Conservation (phyloP, 2,329 filamentous ascomycete genomes). For the Fusarium ramigenum region DNA sequence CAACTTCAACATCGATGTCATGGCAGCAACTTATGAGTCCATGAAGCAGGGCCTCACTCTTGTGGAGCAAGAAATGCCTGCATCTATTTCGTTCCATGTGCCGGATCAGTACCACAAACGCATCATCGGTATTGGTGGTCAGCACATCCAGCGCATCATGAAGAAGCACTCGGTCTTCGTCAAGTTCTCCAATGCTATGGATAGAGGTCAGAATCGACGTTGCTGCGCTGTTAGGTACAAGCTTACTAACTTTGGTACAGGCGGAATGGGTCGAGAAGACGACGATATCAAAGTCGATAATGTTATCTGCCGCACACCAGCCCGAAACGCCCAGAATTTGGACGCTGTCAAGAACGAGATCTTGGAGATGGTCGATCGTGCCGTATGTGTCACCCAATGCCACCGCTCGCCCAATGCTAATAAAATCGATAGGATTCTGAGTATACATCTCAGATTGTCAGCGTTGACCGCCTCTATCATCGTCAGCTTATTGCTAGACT, state of each 20-base stretch:
- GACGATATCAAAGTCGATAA: slow-evolving; percentile 99
- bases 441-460: slow-evolving; percentile 92
- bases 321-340: slow-evolving; percentile 94
- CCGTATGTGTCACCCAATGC: slow-evolving; percentile 60
- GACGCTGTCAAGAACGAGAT: slow-evolving; percentile 99
- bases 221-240: not conserved
- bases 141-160: slow-evolving; percentile 99
- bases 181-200: slow-evolving; percentile 99
- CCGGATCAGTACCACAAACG: slow-evolving; percentile 99
- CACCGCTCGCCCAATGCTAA: slow-evolving; percentile 1
- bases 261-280: slow-evolving; percentile 87
- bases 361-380: slow-evolving; percentile 98
- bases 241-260: slow-evolving; percentile 49
- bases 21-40: slow-evolving; percentile 89
- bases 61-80: slow-evolving; percentile 99
- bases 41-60: slow-evolving; percentile 92
- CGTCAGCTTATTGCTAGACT: slow-evolving; percentile 91
- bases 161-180: slow-evolving; percentile 99
- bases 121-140: slow-evolving; percentile 97
- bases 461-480: slow-evolving; percentile 94
- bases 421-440: slow-evolving; percentile 78
- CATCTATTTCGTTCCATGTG: slow-evolving; percentile 98
- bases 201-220: slow-evolving; percentile 69
- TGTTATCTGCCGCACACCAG: slow-evolving; percentile 96
- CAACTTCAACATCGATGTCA: slow-evolving; percentile 99